Evolutionary conservation across 257 asterid species (phyloP).

Genomic region (Solanum ossicruentum): DNA sequence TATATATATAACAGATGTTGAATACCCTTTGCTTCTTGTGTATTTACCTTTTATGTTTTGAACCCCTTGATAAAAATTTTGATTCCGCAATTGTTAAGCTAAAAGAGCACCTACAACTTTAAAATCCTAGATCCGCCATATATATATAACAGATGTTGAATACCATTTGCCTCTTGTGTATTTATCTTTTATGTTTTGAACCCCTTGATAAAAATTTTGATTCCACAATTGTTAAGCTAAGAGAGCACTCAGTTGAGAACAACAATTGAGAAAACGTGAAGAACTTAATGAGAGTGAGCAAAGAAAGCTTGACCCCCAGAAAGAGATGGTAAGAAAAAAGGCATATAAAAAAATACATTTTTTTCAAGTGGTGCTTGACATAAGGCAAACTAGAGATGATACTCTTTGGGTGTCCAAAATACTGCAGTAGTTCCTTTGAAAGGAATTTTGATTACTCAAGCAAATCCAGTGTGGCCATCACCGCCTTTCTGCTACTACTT

Average conservation of each 20-base stretch:
- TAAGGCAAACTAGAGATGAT: not conserved
- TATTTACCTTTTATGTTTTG: too few relatives aligned
- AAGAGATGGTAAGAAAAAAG: slow-evolving; percentile 1
- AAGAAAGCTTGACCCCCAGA: not conserved
- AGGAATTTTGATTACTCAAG: not conserved
- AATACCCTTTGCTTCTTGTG: too few relatives aligned
- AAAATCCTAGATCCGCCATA: too few relatives aligned
- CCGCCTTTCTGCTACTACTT: not conserved
- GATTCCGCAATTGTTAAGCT: too few relatives aligned
- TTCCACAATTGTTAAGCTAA: too few relatives aligned
- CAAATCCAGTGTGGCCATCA: not conserved
- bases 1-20: too few relatives aligned
- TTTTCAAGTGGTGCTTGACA: not conserved
- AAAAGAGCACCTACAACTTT: too few relatives aligned
- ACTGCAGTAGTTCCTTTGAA: not conserved
- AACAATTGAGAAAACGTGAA: not conserved
- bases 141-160: too few relatives aligned
- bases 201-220: too few relatives aligned
- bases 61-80: too few relatives aligned
- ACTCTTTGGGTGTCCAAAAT: not conserved
- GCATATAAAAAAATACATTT: not conserved
- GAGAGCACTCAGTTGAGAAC: not conserved
- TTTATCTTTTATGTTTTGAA: too few relatives aligned
- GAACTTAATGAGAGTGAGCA: not conserved
- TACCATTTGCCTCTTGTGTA: too few relatives aligned